These are phyloP conservation scores for Gaeumannomyces tritici DNA, from an alignment of 2,329 filamentous ascomycete genomes.

Conservation along the genomic window DNA sequence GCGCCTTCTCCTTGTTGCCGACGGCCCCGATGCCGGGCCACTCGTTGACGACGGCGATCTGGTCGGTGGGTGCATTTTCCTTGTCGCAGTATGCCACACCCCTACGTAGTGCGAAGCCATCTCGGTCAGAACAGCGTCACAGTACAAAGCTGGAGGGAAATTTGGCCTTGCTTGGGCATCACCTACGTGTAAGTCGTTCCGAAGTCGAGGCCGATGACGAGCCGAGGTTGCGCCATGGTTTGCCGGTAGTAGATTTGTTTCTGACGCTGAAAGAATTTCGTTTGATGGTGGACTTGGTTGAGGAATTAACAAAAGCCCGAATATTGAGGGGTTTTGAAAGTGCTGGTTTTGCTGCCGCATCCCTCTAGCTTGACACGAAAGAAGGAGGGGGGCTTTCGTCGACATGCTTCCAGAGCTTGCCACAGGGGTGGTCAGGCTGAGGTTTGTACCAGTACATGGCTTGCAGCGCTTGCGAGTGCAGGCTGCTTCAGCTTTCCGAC, in stretches of 20 bases:
- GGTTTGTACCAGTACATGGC: background rate
- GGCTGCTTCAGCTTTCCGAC: background rate
- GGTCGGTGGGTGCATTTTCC: conserved; percentile 8
- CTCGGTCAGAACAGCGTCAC: background rate
- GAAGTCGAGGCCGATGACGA: conserved; percentile 11
- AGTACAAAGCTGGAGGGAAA: background rate
- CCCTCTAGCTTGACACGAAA: background rate
- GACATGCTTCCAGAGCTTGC: no score
- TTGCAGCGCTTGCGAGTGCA: background rate
- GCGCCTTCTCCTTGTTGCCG: conserved; percentile 18
- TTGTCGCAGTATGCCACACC: conserved; percentile 21
- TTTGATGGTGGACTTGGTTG: background rate
- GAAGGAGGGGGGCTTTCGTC: background rate
- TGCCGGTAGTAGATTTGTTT: background rate
- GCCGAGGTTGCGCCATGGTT: background rate
- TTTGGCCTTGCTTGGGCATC: background rate
- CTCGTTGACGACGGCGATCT: conserved; percentile 16
- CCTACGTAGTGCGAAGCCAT: background rate
- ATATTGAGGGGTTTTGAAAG: background rate
- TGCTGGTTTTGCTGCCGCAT: background rate
- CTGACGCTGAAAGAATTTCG: background rate
- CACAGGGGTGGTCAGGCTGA: background rate
- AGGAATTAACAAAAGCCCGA: background rate
- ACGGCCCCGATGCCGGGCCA: conserved; percentile 13
- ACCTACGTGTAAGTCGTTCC: conserved; percentile 8